Evolutionary conservation across 2,329 filamentous ascomycete species (phyloP), one percentile per base, ranked within the genome.

Genomic region (Xylaria sp.): DNA sequence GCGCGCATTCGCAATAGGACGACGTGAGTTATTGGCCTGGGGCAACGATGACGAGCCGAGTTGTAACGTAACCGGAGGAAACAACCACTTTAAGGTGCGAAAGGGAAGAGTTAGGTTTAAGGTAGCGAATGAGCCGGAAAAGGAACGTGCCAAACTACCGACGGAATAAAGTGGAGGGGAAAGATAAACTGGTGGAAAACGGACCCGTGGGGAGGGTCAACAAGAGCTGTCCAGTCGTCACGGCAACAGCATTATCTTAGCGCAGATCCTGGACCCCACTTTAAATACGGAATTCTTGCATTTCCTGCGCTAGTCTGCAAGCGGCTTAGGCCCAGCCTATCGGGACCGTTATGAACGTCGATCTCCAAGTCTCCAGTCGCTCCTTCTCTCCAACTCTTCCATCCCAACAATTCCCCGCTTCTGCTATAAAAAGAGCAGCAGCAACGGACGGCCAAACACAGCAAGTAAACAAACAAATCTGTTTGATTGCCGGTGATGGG

Each of bases 141-240:
- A 54, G 49, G 46, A 11, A 23, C 47, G 55, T 35, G 48, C 52
- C 55, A 30, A 39, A 18, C 59, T 62, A 59, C 23, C 23, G 23
- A 30, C 23, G 23, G 23, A 60, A 59, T 58, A 61, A 59, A 62
- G 59, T 66, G 64, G 67, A 69, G 67, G 67, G 63, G 63, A 65
- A 30, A 66, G 56, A 49, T 53, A 55, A 58, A 59, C 55, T 61
- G 61, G 23, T 30, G 23, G 23, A 30, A 30, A 59, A 63, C 56
- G 23, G 23, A 30, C 46, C 39, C 47, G 46, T 18, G 8, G 42
- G 39, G 58, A 64, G 63, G 23, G 69, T 69, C 68, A 70, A 69
- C 67, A 70, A 70, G 44, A 35, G 60, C 47, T 3, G 50, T 42
- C 42, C 44, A 16, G 58, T 70, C 59, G 61, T 67, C 63, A 69